These are phyloP conservation scores for Pseudogymnoascus sp. DNA, from an alignment of 2,329 filamentous ascomycete genomes.

Conservation along the genomic window DNA sequence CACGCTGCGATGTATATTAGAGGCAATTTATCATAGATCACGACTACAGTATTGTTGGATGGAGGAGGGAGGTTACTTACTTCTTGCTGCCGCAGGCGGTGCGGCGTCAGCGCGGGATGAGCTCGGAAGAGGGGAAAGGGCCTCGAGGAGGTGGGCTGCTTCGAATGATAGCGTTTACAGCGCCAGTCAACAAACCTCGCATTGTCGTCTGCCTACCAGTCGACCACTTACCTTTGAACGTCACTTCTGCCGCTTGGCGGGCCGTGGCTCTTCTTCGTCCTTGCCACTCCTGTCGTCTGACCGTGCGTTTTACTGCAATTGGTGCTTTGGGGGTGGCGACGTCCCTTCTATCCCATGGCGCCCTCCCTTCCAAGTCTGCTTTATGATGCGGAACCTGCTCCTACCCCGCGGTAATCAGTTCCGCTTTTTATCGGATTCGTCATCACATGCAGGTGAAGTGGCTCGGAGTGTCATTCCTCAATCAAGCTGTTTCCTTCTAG, in stretches of 20 bases:
- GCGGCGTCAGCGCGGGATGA: too few species aligned
- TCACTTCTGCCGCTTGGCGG: background rate
- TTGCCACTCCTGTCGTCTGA: background rate
- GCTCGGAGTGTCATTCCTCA: background rate
- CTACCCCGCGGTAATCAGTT: background rate
- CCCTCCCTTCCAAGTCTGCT: background rate
- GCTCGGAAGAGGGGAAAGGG: background rate
- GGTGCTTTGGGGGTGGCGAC: background rate
- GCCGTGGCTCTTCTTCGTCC: background rate
- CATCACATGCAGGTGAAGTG: background rate
- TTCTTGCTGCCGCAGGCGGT: too few species aligned
- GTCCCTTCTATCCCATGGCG: background rate
- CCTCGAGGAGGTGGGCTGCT: background rate
- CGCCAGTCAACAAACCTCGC: background rate
- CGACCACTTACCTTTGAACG: background rate
- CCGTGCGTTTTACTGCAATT: background rate
- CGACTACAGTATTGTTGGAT: too few species aligned
- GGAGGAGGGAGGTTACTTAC: too few species aligned
- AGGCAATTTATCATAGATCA: too few species aligned
- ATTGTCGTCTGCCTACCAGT: background rate
- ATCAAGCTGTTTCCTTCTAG: background rate
- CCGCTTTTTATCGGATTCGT: background rate
- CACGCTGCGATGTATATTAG: too few species aligned
- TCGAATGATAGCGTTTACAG: background rate
- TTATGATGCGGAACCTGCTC: background rate